Percentiles rank a stretch among this genome's conserved stretches.
phyloP scores from a whole-genome alignment of 2,329 filamentous ascomycete species.

The Chalaropsis thielavioides region DNA sequence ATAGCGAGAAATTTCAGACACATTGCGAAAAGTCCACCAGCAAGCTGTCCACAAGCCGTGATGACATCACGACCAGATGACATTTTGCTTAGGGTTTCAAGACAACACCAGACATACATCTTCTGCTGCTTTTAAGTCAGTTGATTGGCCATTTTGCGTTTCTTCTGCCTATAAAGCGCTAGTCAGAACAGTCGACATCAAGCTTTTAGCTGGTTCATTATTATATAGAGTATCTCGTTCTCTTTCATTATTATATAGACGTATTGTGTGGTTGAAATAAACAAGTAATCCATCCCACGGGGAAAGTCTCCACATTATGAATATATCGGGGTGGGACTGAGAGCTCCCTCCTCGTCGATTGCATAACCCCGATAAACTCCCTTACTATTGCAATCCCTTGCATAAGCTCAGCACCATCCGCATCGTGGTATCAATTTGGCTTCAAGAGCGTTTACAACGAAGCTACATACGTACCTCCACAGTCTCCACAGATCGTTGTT shows the following conservation, averaged over 20 bases:
- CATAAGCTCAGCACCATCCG: background rate
- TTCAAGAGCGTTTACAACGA: background rate
- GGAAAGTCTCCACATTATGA: background rate
- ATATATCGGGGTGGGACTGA: background rate
- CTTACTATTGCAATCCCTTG: background rate
- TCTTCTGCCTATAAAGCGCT: too few species aligned
- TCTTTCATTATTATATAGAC: too few species aligned
- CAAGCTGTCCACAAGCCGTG: background rate
- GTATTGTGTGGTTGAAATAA: too few species aligned
- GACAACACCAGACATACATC: background rate
- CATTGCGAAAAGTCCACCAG: background rate
- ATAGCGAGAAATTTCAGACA: too few species aligned
- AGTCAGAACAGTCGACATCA: too few species aligned
- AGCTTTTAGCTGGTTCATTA: too few species aligned
- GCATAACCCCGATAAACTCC: constrained; percentile 2
- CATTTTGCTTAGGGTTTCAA: background rate
- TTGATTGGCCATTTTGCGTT: too few species aligned
- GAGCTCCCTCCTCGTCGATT: background rate
- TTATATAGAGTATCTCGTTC: too few species aligned
- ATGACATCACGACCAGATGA: background rate
- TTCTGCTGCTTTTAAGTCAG: too few species aligned
- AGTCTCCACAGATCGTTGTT: background rate
- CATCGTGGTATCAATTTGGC: background rate
- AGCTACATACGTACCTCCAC: background rate
- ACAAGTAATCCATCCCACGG: too few species aligned